phyloP scores from a whole-genome alignment of 345 rosid genomes.

The Salix brachista region DNA sequence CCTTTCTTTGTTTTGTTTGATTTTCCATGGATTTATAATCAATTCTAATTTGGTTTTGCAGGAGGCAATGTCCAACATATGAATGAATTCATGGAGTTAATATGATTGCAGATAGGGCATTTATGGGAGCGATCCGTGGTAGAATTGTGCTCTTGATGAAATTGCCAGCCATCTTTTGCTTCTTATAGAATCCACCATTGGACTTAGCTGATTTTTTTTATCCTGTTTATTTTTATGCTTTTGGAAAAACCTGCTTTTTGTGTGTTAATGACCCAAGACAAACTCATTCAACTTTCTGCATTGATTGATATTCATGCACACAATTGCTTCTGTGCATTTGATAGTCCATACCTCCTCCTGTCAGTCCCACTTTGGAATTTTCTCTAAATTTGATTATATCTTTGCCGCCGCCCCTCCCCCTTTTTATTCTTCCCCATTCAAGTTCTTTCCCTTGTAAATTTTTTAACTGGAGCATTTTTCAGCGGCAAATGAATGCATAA shows the following conservation, averaged over 20 bases:
- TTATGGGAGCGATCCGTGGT: not conserved
- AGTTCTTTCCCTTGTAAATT: too few species aligned
- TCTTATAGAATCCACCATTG: constrained; percentile 14
- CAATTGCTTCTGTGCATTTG: not conserved
- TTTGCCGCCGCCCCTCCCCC: not conserved
- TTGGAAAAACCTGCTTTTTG: constrained; percentile 1
- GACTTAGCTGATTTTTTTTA: constrained; percentile 5
- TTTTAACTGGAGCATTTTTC: not conserved
- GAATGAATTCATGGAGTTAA: not conserved
- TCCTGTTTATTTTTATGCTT: not conserved
- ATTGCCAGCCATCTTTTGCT: constrained; percentile 18
- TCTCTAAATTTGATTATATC: not conserved
- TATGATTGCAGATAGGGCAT: constrained; percentile 7
- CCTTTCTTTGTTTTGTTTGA: not conserved
- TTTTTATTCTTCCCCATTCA: too few species aligned
- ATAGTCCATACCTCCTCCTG: not conserved
- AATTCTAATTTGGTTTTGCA: constrained; percentile 18
- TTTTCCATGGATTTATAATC: not conserved
- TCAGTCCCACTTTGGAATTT: not conserved
- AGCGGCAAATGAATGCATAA: not conserved
- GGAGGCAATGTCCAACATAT: constrained; percentile 14
- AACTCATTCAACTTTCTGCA: not conserved
- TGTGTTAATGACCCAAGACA: constrained; percentile 2
- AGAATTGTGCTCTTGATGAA: constrained; percentile 8
- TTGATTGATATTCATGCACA: constrained; percentile 9